Base-by-base conservation (phyloP, 73 alveolate species). In the Symbiodinium natans region DNA sequence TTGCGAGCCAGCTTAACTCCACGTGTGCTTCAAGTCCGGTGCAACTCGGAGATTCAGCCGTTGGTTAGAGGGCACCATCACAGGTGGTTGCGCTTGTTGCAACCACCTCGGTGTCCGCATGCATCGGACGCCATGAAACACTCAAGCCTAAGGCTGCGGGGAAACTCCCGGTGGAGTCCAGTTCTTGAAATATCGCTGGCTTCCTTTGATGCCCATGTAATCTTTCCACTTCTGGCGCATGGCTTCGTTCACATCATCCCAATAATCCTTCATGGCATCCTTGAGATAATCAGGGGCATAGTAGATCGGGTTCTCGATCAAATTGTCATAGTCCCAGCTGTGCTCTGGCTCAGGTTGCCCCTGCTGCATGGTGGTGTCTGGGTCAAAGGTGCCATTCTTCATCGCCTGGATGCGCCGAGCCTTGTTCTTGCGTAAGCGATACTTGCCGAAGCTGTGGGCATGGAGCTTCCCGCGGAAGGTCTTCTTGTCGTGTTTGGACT, bases 331-430 rank as follows among this genome's bases (percentile, higher is more conserved):
- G 86, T 92, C 98, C 98, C 98, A 92, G 2, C 83, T 59, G 83
- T 92, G 98, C 83, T 92, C 98, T 34, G 98, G 98, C 83, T 92
- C 98, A 19, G 98, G 98, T 68, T 90, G 97, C 29, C 97, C 97
- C 39, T 71, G 31, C 68, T 90, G 97, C 33, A 90, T 77, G 39
- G 77, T 85, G 39, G 75, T 90, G 39, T 73, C 88, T 38, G 97
- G 88, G 77, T 90, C 88, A 41, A 71, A 90, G 54, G 97, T 90
- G 54, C 97, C 97, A 21, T 90, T 90, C 88, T 90, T 90, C 25
- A 90, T 90, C 46, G 88, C 88, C 54, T 73, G 74, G 54, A 90
- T 90, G 88, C 97, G 97, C 25, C 97, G 87, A 29, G 74, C 77
- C 88, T 90, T 90, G 97, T 73, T 73, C 77, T 71, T 73, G 46